Evolutionary conservation across 495 filamentous ascomycete genomes (phyloP).

Genomic region (Daldinia vernicosa): DNA sequence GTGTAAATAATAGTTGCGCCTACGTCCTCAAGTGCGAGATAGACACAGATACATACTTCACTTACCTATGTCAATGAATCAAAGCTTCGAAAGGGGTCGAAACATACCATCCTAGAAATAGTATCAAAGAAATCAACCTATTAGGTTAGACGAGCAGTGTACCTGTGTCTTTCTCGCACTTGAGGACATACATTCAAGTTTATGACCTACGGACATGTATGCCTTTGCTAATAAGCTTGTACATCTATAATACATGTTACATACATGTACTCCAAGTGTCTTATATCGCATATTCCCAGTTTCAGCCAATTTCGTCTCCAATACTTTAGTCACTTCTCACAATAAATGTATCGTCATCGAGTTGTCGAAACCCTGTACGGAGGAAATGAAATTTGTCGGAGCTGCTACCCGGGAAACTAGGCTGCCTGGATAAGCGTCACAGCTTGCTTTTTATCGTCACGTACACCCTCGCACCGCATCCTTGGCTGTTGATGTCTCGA

Average conservation of each 20-base stretch:
- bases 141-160: too few relatives aligned
- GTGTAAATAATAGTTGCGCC: not conserved
- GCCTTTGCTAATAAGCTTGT: not conserved
- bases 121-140: too few relatives aligned
- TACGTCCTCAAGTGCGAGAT: too few relatives aligned
- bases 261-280: not conserved
- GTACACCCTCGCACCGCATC: not conserved
- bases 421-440: not conserved
- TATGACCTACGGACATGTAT: not conserved
- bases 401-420: not conserved
- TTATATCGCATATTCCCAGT: not conserved
- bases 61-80: too few relatives aligned
- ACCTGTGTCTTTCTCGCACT: too few relatives aligned
- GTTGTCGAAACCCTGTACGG: not conserved
- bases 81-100: too few relatives aligned
- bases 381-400: not conserved
- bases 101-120: too few relatives aligned
- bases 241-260: not conserved
- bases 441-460: not conserved
- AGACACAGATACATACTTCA: too few relatives aligned
- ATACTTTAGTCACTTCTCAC: not conserved
- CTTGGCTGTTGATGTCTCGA: conserved; percentile 6
- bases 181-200: too few relatives aligned
- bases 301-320: not conserved
- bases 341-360: not conserved